Evolutionary conservation across 148 eudicot genomes (phyloP).

Genomic region (Rhododendron simsii): DNA sequence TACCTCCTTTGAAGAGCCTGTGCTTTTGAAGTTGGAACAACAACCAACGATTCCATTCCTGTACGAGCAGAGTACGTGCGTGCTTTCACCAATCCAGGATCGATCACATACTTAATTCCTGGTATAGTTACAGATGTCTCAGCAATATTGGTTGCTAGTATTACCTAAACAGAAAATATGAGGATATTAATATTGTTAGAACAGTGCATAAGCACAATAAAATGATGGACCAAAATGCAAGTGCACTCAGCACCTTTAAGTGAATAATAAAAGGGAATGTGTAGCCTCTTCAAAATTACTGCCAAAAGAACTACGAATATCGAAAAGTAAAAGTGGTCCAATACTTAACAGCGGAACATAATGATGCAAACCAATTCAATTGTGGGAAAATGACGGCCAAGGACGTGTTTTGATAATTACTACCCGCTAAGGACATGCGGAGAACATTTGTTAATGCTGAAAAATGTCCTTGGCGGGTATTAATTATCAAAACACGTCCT

Average conservation of each 20-base stretch:
- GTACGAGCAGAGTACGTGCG: constrained; percentile 68
- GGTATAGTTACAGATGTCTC: constrained; percentile 98
- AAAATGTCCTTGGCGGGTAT: no score
- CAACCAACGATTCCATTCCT: constrained; percentile 69
- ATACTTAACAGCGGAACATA: not conserved
- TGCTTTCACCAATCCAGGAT: constrained; percentile 96
- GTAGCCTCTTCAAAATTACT: not conserved
- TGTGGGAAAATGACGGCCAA: no score
- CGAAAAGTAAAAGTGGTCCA: not conserved
- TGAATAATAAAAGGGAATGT: not conserved
- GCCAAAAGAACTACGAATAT: not conserved
- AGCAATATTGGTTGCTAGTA: constrained; percentile 96
- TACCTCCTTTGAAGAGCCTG: constrained; percentile 98
- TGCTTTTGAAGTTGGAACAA: constrained; percentile 89
- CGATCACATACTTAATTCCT: constrained; percentile 93
- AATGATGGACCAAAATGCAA: not conserved
- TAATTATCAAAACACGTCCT: no score
- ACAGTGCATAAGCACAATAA: not conserved
- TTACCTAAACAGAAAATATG: constrained; percentile 46
- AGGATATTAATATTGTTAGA: constrained; percentile 4
- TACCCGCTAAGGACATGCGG: no score
- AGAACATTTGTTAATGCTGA: no score
- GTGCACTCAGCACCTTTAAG: not conserved
- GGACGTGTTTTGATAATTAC: no score
- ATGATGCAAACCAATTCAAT: not conserved